These are phyloP conservation scores for Ophiostoma tasmaniense DNA, from an alignment of 2,329 filamentous ascomycete genomes.

Conservation along the genomic window DNA sequence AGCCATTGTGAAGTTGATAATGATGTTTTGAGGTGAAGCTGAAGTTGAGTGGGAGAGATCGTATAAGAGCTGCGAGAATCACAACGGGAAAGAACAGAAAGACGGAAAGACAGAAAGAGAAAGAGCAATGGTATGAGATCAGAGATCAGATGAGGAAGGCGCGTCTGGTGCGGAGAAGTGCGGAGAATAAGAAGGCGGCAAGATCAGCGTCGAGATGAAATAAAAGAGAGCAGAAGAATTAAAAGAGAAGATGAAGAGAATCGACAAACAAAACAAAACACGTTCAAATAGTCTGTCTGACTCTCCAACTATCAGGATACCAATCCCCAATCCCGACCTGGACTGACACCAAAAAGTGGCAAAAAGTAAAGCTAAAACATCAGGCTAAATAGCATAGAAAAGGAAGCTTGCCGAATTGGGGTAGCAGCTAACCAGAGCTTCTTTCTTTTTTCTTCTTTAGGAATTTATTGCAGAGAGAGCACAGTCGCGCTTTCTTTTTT, in stretches of 20 bases:
- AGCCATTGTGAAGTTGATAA: constrained; percentile 18
- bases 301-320: background rate
- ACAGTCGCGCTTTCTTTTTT: background rate
- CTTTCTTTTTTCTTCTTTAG: background rate
- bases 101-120: background rate
- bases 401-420: constrained; percentile 1
- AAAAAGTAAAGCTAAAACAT: constrained; percentile 4
- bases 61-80: background rate
- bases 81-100: background rate
- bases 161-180: background rate
- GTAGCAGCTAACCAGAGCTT: background rate
- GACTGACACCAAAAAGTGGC: background rate
- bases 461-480: background rate
- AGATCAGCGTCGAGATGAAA: background rate
- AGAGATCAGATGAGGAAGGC: background rate
- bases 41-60: background rate
- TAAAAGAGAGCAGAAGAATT: background rate
- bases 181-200: background rate
- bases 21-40: background rate
- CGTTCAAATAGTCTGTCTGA: background rate
- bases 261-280: background rate
- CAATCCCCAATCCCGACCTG: background rate
- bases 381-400: background rate
- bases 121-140: background rate
- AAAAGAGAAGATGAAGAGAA: background rate